Base-by-base conservation (phyloP, 805 yeast genomes). In the Cyberlindnera xylosilytica region DNA sequence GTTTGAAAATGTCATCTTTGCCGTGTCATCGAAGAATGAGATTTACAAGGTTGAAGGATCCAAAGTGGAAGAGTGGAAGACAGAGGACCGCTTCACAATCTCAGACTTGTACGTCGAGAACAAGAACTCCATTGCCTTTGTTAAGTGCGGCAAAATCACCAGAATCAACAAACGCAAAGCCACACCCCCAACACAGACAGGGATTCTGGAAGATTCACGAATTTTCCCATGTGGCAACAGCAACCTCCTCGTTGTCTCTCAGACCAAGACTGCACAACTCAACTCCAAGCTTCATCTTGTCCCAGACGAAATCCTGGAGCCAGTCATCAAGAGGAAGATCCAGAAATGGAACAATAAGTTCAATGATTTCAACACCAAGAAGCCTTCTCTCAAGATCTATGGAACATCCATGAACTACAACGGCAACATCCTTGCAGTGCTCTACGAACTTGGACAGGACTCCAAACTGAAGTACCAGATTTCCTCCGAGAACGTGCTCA, bases 301-400 rank as follows among this genome's bases (percentile, higher is more conserved):
- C 0, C 19, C 37, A 1, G 18, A 31, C 12, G 57, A 56, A 22
- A 41, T 47, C 7, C 35, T 39, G 2, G 46, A 42, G 13, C 50
- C 57, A 4, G 26, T 45, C 2, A 9, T 53, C 1, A 34, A 34
- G 19, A 53, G 44, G 17, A 35, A 50, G 10, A 17, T 56, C 4
- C 36, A 40, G 11, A 46, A 33, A 20, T 58, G 60, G 61, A 56
- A 56, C 23, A 20, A 46, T 1, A 41, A 40, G 12, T 53, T 38
- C 43, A 56, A 58, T 38, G 60, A 56, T 36, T 56, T 51, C 39
- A 50, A 50, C 28, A 52, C 56, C 13, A 55, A 54, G 28, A 39
- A 22, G 5, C 46, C 41, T 7, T 31, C 35, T 1, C 28, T 54
- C 6, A 53, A 48, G 24, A 35, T 43, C 8, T 47, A 38, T 33